phyloP scores from a whole-genome alignment of 2,329 filamentous ascomycete genomes.

The Nannizziopsis arthrosporioides region DNA sequence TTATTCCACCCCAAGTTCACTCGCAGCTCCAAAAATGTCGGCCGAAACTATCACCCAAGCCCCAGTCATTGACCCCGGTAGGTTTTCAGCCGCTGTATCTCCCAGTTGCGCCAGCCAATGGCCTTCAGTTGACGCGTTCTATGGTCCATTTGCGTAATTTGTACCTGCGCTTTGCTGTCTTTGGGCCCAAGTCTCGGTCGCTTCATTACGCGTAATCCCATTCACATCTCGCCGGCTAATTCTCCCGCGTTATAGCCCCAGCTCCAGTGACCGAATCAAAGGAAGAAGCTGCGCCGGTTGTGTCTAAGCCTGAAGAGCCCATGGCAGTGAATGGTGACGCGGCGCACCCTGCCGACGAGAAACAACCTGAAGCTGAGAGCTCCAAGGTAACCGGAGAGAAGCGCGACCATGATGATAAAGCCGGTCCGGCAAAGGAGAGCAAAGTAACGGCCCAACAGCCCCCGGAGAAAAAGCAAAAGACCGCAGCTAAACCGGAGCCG shows the following conservation, averaged over 20 bases:
- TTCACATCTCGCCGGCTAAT: neutral
- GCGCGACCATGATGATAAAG: conserved; percentile 17
- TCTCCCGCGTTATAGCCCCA: neutral
- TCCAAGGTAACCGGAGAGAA: conserved; percentile 18
- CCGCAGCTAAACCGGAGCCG: conserved; percentile 15
- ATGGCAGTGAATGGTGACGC: conserved; percentile 1
- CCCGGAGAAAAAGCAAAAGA: conserved; percentile 29
- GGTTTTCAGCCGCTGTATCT: neutral
- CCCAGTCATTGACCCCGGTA: neutral
- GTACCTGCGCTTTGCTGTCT: too few relatives aligned
- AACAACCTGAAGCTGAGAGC: neutral
- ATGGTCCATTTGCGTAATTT: too few relatives aligned
- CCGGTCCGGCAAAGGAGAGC: conserved; percentile 3
- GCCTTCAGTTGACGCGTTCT: too few relatives aligned
- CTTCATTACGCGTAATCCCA: neutral
- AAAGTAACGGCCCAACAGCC: conserved; percentile 16
- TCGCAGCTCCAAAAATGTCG: conserved; percentile 3
- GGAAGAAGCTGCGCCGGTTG: neutral
- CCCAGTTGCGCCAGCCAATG: neutral
- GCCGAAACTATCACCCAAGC: conserved; percentile 1
- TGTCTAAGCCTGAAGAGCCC: neutral
- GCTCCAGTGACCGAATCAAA: neutral
- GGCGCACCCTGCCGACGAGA: neutral
- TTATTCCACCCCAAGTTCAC: neutral
- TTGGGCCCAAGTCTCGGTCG: too few relatives aligned